Conservation (phyloP, 176 grass and related monocot genomes). For the Canna indica region DNA sequence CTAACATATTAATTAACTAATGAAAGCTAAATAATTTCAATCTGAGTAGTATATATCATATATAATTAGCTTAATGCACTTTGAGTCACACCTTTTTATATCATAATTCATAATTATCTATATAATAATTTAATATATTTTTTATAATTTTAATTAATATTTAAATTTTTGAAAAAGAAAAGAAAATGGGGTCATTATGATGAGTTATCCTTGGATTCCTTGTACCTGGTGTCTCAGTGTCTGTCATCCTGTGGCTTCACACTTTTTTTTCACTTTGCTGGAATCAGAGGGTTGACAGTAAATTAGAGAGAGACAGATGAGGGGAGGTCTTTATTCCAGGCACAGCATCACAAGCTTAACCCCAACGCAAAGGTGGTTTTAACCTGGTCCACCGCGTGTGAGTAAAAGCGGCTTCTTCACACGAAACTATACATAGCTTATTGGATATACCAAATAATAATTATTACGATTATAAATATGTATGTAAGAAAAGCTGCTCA, state of each 20-base stretch:
- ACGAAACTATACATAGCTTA: not conserved
- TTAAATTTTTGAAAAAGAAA: too few relatives aligned
- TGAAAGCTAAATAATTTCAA: too few relatives aligned
- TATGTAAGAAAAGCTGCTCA: slow-evolving; percentile 4
- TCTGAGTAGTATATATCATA: too few relatives aligned
- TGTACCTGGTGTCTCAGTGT: not conserved
- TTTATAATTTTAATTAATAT: too few relatives aligned
- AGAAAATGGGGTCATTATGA: not conserved
- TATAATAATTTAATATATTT: too few relatives aligned
- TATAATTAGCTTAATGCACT: too few relatives aligned
- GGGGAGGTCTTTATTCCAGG: slow-evolving; percentile 4
- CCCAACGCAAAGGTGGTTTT: slow-evolving; percentile 24
- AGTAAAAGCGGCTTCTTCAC: not conserved
- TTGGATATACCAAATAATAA: too few relatives aligned
- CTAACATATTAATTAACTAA: too few relatives aligned
- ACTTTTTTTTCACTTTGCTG: not conserved
- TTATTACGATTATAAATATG: not conserved
- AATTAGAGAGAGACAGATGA: slow-evolving; percentile 1
- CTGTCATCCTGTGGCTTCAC: not conserved
- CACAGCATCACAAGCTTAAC: slow-evolving; percentile 20
- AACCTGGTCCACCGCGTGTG: slow-evolving; percentile 17
- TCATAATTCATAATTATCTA: too few relatives aligned
- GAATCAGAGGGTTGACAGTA: not conserved
- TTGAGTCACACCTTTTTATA: too few relatives aligned
- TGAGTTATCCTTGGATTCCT: not conserved